Base-by-base conservation (phyloP, 2,329 filamentous ascomycete species). In the Pseudopyricularia cyperi region DNA sequence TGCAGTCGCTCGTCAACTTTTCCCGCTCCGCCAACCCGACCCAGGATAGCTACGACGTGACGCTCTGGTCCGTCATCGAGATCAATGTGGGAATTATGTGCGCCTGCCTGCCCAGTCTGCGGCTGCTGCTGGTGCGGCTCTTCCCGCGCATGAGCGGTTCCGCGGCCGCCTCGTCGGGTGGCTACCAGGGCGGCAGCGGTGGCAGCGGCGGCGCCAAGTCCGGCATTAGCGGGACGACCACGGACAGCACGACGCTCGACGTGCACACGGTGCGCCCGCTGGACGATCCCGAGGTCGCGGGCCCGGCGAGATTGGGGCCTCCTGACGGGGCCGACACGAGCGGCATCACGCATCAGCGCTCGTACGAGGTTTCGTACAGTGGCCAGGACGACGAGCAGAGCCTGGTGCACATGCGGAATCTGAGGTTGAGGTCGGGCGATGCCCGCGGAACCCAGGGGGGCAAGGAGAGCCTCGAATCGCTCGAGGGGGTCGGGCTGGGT, bases 61-160 rank as follows among this genome's bases (percentile, higher is more conserved):
- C 46, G 3, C n/a, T 59, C 37, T 64, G 62, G 62, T 63, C 61
- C 42, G 58, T 56, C 1, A 58, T 64, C 7, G 62, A 64, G 54
- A 57, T 64, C 4, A 60, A 59, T 32, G 58, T 61, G 2, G 58
- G 61, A 48, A 60, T 64, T 15, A 56, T 64, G 7, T 64, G 62
- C 52, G 58, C 60, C 12, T 63, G 61, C 49, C 60, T 64, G 58
- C 62, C 62, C 6, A 53, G 57, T 11, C 39, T 61, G 4, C 59
- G 61, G 8, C 54, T 61, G 1, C 54, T 61, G 11, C 54, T 62
- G 9, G 54, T 58, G 11, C 53, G 56, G 17, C 19, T 54, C 49
- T 60, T 57, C 48, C 57, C 28, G 5, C 4, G 9, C 5, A 4
- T 30, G 5, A 9, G 28, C 4, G 28, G 28, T 9, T 5, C 28